These are phyloP conservation scores for Gynostemma pentaphyllum DNA, from an alignment of 306 rosid species.

Conservation along the genomic window DNA sequence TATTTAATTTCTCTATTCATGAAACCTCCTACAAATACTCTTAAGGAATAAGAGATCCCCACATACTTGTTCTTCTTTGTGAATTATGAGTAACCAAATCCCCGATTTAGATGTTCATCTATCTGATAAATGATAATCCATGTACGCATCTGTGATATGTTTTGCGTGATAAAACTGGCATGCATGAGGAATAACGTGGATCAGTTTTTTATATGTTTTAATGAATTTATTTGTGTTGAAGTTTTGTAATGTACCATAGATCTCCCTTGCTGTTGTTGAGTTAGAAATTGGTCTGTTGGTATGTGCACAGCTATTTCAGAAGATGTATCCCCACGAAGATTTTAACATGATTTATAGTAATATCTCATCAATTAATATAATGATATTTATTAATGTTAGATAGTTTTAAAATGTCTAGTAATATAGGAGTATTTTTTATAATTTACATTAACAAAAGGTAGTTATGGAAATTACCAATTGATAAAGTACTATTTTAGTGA, in stretches of 20 bases:
- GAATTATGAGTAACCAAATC: background rate
- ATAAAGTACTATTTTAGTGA: no score
- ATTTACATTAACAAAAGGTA: no score
- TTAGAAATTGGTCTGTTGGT: no score
- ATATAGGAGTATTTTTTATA: no score
- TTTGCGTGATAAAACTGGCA: background rate
- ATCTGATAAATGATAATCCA: background rate
- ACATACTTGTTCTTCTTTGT: background rate
- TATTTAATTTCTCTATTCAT: background rate
- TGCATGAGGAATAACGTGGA: background rate
- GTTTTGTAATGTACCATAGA: no score
- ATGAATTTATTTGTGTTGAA: background rate
- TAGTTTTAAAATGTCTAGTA: no score
- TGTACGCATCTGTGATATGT: background rate
- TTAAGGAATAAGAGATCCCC: background rate
- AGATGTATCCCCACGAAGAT: constrained; percentile 30
- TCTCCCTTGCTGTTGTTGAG: no score
- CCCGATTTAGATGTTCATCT: no score
- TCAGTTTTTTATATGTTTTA: background rate
- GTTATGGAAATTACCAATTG: no score
- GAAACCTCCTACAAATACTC: background rate
- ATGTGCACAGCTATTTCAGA: constrained; percentile 21
- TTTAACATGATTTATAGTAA: no score
- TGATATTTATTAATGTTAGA: no score
- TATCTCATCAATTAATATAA: no score